phyloP scores from a whole-genome alignment of 164 flowering plant species.

The Macadamia integrifolia region DNA sequence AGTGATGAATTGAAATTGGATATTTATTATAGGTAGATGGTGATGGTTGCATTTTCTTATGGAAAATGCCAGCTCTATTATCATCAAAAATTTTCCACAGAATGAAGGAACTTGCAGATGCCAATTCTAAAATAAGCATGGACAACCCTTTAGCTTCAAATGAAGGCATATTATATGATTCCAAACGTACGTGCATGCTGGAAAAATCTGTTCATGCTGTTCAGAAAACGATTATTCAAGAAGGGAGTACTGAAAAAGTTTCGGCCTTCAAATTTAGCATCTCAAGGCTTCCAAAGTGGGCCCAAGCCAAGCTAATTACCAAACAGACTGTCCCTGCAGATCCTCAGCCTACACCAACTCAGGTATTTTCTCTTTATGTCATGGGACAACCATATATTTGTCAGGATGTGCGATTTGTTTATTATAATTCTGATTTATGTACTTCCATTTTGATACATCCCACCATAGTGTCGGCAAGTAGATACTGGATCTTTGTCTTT shows the following conservation, averaged over 20 bases:
- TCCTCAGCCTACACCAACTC: constrained; percentile 17
- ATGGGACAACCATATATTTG: background rate
- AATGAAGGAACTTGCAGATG: constrained; percentile 29
- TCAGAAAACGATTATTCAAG: constrained; percentile 11
- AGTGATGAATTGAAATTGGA: constrained; percentile 4
- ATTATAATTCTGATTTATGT: background rate
- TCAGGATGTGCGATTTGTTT: background rate
- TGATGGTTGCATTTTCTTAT: constrained; percentile 72
- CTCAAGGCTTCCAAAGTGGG: constrained; percentile 83
- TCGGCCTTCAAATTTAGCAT: constrained; percentile 55
- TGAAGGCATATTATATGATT: constrained; percentile 18
- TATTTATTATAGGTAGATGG: constrained; percentile 49
- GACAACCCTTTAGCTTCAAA: constrained; percentile 15
- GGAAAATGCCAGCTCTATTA: constrained; percentile 51
- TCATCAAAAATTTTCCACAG: constrained; percentile 47
- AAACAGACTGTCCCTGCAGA: constrained; percentile 9
- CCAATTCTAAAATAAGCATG: constrained; percentile 27
- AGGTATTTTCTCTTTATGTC: constrained; percentile 28
- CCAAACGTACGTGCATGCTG: constrained; percentile 6
- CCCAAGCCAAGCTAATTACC: constrained; percentile 41
- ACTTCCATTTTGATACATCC: background rate
- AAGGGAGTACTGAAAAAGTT: constrained; percentile 13
- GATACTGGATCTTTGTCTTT: constrained; percentile 11
- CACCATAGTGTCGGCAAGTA: constrained; percentile 9
- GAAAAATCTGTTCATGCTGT: constrained; percentile 10